phyloP scores from a whole-genome alignment of 169 alveolate genomes.

The Babesia divergens region DNA sequence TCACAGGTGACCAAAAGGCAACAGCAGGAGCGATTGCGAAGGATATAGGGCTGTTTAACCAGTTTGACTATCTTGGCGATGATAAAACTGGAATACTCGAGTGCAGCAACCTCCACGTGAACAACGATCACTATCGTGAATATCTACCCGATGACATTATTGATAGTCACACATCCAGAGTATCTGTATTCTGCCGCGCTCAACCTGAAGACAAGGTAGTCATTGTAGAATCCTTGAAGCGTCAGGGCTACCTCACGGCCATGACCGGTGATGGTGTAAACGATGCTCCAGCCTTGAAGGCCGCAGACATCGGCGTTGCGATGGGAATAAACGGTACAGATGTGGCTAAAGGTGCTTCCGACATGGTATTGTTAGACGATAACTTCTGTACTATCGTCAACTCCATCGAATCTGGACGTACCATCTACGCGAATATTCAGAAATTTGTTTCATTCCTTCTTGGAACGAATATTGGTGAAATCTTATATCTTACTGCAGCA shows the following conservation, averaged over 20 bases:
- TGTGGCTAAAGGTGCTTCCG: constrained; percentile 83
- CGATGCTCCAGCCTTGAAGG: constrained; percentile 90
- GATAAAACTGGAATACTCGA: constrained; percentile 21
- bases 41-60: constrained; percentile 80
- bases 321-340: constrained; percentile 93
- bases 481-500: constrained; percentile 80
- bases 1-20: constrained; percentile 96
- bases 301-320: constrained; percentile 91
- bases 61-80: constrained; percentile 37
- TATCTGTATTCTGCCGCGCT: constrained; percentile 84
- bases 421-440: constrained; percentile 89
- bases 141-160: constrained; percentile 75
- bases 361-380: constrained; percentile 82
- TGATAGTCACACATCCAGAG: constrained; percentile 74
- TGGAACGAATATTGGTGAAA: constrained; percentile 91
- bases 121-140: constrained; percentile 71
- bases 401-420: constrained; percentile 88
- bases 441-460: constrained; percentile 90
- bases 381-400: constrained; percentile 86
- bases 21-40: constrained; percentile 96
- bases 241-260: constrained; percentile 88
- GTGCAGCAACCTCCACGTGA: constrained; percentile 76
- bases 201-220: constrained; percentile 90
- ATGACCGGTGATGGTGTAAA: constrained; percentile 91
- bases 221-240: constrained; percentile 83